Base-by-base conservation (phyloP, 148 eudicot genomes). In the Diospyros lotus region DNA sequence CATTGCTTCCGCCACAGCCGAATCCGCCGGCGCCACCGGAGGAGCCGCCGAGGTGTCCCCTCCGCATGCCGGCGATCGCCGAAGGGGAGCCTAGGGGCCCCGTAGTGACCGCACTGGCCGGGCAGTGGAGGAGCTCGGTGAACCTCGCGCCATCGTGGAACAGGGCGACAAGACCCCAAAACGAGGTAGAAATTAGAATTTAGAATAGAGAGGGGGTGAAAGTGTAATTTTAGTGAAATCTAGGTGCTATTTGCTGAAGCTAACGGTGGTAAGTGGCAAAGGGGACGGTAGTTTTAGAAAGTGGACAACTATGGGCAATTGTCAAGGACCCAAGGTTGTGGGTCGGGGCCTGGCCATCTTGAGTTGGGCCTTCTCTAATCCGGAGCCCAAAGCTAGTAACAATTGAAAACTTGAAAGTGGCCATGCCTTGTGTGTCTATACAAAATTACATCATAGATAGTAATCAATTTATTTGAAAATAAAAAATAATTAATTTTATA, bases 61-160 rank as follows among this genome's bases (percentile, higher is more conserved):
- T 81, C 13, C 86, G 87, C 74, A 83, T 74, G 3, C 87, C 82
- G 8, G 88, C 92, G 17, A 88, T 83, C 10, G 92, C 86, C 38
- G 93, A 90, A 0, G 92, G 87, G 13, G 90, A 70, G 41, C 93
- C 93, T 1, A 90, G 87, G 6, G 90, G 90, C 0, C 86, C 88
- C 13, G 67, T 13, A 58, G 78, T 78, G 58, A 68, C 60, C 38
- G 82, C 73, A 28, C 81, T 75, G 51, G 88, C 79, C 1, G 58
- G 78, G 72, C 77, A 40, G 89, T 6, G 69, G 74, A 52, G 18
- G 76, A 64, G 28, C 80, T 83, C 2, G 83, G 77, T 46, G 83
- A 17, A 61, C 86, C 86, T 71, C 86, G 52, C 3, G 68, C 81
- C 86, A 83, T 83, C 45, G 75, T 52, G 40, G 50, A 51, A 69